Base-by-base conservation (phyloP, 768 basidiomycete genomes). In the Coprinellus micaceus region DNA sequence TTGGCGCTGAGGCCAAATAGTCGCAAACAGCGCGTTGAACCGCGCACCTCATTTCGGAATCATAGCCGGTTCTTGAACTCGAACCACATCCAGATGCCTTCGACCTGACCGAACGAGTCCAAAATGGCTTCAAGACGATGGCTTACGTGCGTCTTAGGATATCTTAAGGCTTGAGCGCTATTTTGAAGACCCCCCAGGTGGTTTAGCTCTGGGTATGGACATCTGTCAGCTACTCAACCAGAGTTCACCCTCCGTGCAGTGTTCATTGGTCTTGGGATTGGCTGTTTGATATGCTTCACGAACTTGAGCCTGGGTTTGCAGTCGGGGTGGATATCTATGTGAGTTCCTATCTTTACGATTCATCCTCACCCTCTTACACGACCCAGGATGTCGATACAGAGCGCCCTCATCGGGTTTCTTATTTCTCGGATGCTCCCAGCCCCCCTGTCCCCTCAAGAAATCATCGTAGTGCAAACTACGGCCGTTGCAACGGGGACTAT, bases 401-500 rank as follows among this genome's bases (percentile, higher is more conserved):
- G 94, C 0, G 91, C 95, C 11, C 79, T 98, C 33, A 87, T 98
- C 30, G 96, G 94, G 3, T 97, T 88, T 68, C 83, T 95, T 3
- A 66, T 96, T 47, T 94, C 94, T 55, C 79, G 84, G 52, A 73
- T 90, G 60, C 75, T 94, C 4, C 85, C 86, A 1, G 77, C 71
- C 2, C 88, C 88, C 0, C 80, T 95, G 29, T 86, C 86, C n/a
- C 86, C 94, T 0, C 92, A 94, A 71, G 93, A 98, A 68, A 88
- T 96, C 57, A 88, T 97, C 19, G 91, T 98, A 0, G 80, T 97
- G 2, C 95, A 98, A 67, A 97, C 96, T 0, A 95, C 92, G 0
- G 94, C 96, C 0, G 94, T 95, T 2, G 96, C 95, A 1, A 98
- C 94, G 1, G 96, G 96, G 15, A 78, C 78, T 11, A 93, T 93